Base-by-base conservation (phyloP, 2,329 filamentous ascomycete species). In the Diaporthe amygdali region DNA sequence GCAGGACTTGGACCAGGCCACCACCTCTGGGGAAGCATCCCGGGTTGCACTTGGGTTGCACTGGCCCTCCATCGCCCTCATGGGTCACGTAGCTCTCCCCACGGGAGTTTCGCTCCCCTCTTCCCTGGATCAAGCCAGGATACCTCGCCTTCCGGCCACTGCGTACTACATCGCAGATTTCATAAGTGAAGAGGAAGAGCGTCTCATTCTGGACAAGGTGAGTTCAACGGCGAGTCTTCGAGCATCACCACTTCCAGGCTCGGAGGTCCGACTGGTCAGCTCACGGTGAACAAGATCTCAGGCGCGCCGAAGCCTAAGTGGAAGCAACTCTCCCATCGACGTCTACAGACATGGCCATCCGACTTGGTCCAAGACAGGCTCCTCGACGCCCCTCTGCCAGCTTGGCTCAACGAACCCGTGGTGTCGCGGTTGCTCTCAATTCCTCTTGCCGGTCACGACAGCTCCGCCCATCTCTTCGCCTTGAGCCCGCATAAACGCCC, bases 161-260 rank as follows among this genome's bases (percentile, higher is more conserved):
- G 93, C 94, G 68, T 97, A 92, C 84, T 98, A 98, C 82, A 92
- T 98, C 70, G 88, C 94, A 9, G 86, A 95, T 79, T 98, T 98
- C 83, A 92, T 98, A 79, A 92, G 88, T 5, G 81, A 85, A 68
- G 89, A 92, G 54, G 95, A 98, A 81, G 94, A 97, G 82, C 80
- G 84, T 39, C 78, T 83, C 9, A 88, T 98, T 9, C 83, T 97
- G 59, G 83, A 90, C 67, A 96, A 94, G 86, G 93, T 93, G 77
- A 51, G 72, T 39, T 55, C 61, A 55, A 30, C 34, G 34, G 9
- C 22, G 9, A 20, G 34, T 37, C 68, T 51, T 22, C 25, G 37
- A 49, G 34, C 44, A 49, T 37, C 44, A 34, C 12, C 30, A 64
- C 22, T 27, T 27, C 30, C 4, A n/a, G 2, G 5, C 59, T 41